Base-by-base conservation (phyloP, 139 green algal genomes). In the Zygnema circumcarinatum region DNA sequence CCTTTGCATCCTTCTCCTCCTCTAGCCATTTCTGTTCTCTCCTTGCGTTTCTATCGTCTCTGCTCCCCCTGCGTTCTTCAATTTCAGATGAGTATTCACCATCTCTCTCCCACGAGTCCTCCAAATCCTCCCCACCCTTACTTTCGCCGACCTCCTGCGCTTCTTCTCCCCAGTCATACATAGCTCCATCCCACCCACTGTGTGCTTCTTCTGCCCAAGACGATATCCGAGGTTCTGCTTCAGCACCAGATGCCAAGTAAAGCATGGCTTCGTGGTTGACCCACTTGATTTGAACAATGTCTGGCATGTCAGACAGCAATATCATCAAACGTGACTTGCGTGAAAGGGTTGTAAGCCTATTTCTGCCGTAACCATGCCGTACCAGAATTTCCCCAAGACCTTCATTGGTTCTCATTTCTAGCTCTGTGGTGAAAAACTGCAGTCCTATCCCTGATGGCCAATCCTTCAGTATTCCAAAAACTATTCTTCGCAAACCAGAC, bases 251-350 rank as follows among this genome's bases (percentile, higher is more conserved):
- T 38, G 53, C 79, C 79, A 79, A 38, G 29, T 38, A 78, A 38
- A 39, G 74, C 52, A 38, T 42, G n/a, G 38, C 62, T 36, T 68
- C 41, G 29, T 3, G 35, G 22, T 39, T 68, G 38, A 36, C 40
- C 29, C 32, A 39, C 79, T 76, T 76, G 1, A 74, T 36, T 1
- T 68, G 25, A 38, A 79, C 79, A 1, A 86, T 78, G 47, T 86
- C 79, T 29, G 79, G 79, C 79, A 86, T 86, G 16, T 86, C 79
- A 1, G 79, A 67, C 29, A 86, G 41, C 42, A 86, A 1, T 0
- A 68, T 40, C n/a, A 38, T n/a, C 33, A 86, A 68, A 2, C 79
- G 41, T 0, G 41, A 38, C 52, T 86, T 86, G 29, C 54, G 52
- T 16, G 79, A 86, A 54, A 84, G 35, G 22, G 36, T 36, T 25